phyloP scores from a whole-genome alignment of 1,284 basidiomycete genomes.

The Cutaneotrichosporon curvatum region DNA sequence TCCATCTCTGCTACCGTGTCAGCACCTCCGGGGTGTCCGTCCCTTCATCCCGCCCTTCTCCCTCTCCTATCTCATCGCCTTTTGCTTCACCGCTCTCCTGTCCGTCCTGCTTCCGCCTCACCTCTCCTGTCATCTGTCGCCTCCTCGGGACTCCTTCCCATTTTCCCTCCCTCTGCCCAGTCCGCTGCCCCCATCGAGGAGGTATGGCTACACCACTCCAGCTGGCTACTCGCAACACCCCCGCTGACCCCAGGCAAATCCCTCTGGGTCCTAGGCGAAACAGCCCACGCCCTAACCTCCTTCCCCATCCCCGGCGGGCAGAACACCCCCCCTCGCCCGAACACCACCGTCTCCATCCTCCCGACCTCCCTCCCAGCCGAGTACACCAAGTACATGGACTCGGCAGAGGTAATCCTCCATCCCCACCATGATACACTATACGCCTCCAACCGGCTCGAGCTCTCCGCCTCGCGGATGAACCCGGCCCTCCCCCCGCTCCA shows the following conservation, averaged over 20 bases:
- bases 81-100: too few relatives aligned
- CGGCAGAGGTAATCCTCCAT: constrained; percentile 35
- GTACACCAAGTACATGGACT: constrained; percentile 27
- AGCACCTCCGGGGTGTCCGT: too few relatives aligned
- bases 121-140: too few relatives aligned
- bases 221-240: too few relatives aligned
- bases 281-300: constrained; percentile 30
- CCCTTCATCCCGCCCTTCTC: too few relatives aligned
- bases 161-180: too few relatives aligned
- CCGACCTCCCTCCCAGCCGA: constrained; percentile 30
- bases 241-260: constrained; percentile 24
- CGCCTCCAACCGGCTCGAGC: constrained; percentile 41
- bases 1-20: too few relatives aligned
- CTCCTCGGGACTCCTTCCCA: too few relatives aligned
- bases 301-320: constrained; percentile 26
- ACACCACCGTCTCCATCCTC: constrained; percentile 15
- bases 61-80: too few relatives aligned
- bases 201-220: too few relatives aligned
- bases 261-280: constrained; percentile 43
- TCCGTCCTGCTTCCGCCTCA: too few relatives aligned
- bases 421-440: constrained; percentile 31
- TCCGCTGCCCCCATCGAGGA: too few relatives aligned
- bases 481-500: constrained; percentile 15
- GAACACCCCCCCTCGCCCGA: constrained; percentile 16
- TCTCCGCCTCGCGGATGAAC: constrained; percentile 27